Base-by-base conservation (phyloP, 2,329 filamentous ascomycete genomes). In the Acrocalymma vagum region DNA sequence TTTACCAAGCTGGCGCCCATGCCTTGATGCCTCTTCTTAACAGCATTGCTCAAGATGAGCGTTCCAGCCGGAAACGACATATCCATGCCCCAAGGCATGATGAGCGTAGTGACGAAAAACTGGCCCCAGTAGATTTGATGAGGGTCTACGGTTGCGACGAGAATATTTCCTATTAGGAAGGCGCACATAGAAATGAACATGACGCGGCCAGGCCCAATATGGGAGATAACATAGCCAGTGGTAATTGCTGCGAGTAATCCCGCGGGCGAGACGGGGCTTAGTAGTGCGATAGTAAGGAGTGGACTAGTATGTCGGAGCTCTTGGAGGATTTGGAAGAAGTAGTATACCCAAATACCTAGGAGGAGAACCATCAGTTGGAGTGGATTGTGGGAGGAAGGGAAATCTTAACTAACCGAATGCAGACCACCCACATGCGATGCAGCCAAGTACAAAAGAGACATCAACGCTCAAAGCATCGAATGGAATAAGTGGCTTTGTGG, bases 401-500 rank as follows among this genome's bases (percentile, higher is more conserved):
- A 25, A 17, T 16, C 16, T 2, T 28, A 24, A 51, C 45, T 46
- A 56, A 57, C 63, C 65, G 28, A 69, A 68, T n/a, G 53, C 51
- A 20, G 59, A 52, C 66, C 65, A 70, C 15, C 70, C 70, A 17
- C 61, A 80, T 3, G 73, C 74, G 1, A 82, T 71, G 36, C 78
- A 80, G 0, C 65, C 76, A 2, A 86, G 69, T 0, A 85, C 81
- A 53, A 85, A 85, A 2, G 58, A 70, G 5, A 77, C 73, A 29
- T 80, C 77, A 2, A 58, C 72, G 45, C 65, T 76, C 38, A 78
- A 69, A 33, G 67, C 78, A 15, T 71, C 69, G 42, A 85, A 75
- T 0, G 85, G 84, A 8, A 88, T 71, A 0, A 88, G 71, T 0
- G 84, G 84, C 22, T 77, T 63, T 1, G 62, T 52, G 0, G 79